Base-by-base conservation (phyloP, 2,329 filamentous ascomycete genomes). In the Botrytis squamosa region DNA sequence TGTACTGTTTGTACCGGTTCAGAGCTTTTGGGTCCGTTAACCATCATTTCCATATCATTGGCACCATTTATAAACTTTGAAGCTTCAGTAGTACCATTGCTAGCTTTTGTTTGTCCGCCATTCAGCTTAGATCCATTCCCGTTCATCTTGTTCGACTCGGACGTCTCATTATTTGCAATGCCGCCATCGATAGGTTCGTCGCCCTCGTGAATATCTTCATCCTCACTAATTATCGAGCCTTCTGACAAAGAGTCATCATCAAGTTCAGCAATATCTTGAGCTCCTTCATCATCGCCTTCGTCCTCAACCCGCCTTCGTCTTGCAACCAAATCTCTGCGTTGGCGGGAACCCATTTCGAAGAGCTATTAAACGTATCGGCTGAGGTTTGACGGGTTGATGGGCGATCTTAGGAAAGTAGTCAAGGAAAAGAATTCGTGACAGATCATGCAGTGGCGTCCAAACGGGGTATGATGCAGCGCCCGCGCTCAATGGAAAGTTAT, bases 281-380 rank as follows among this genome's bases (percentile, higher is more conserved):
- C 86, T 77, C 84, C 87, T 76, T 92, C 90, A 77, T 92, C 91
- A 79, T 92, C 91, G 78, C 87, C 90, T 81, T 93, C 91, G 79
- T 93, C 90, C 82, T 90, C 90, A 77, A 90, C 86, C 78, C 90
- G 88, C 81, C 91, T 89, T 80, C 91, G 88, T 78, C 89, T 89
- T 81, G 89, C 89, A 82, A 92, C 88, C 79, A 89, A 82, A 83
- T 90, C 91, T 84, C 88, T 90, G 82, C 89, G 88, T 80, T 88
- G 87, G 80, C 87, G 82, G 72, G 84, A 82, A 80, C 84, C 85
- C 86, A 88, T 88, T 70, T 76, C 82, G 77, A 77, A 75, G 77
- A 78, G 72, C 75, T 79, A 67, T 76, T 75, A 66, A 74, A 75
- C 71, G 76, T 46, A 77, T 77, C 77, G 78, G 76, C 76, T 74